Evolutionary conservation across 164 flowering plant species (phyloP).

Genomic region (Magnolia officinalis): DNA sequence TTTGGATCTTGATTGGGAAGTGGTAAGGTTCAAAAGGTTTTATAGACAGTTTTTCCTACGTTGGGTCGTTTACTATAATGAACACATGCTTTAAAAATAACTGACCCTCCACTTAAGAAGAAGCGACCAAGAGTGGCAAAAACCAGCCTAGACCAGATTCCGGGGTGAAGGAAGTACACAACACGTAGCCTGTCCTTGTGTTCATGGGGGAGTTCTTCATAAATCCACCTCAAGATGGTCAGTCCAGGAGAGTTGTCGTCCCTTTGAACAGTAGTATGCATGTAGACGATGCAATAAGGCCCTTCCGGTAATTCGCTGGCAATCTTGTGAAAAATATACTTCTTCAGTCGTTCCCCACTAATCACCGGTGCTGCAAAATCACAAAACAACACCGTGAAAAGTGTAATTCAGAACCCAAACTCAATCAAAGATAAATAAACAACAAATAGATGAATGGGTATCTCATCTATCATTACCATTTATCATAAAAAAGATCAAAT

Average conservation of each 20-base stretch:
- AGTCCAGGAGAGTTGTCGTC: conserved; percentile 90
- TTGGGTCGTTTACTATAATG: not conserved
- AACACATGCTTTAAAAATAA: not conserved
- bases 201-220: conserved; percentile 73
- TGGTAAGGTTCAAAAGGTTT: not conserved
- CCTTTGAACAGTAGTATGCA: conserved; percentile 81
- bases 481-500: too few species aligned
- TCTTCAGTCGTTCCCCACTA: conserved; percentile 74
- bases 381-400: not conserved
- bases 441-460: not conserved
- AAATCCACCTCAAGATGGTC: conserved; percentile 86
- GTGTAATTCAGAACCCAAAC: not conserved
- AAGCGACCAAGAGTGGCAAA: conserved; percentile 85
- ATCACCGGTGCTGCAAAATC: conserved; percentile 65
- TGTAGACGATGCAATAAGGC: conserved; percentile 78
- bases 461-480: not conserved
- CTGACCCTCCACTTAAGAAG: conserved; percentile 91
- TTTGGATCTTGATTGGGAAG: not conserved
- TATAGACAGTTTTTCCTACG: not conserved
- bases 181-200: conserved; percentile 74
- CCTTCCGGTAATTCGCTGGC: conserved; percentile 67
- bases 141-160: conserved; percentile 77
- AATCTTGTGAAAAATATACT: conserved; percentile 65
- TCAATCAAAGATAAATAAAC: not conserved
- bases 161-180: conserved; percentile 88